Base-by-base conservation (phyloP, 2,329 filamentous ascomycete species). In the Acrocalymma vagum region DNA sequence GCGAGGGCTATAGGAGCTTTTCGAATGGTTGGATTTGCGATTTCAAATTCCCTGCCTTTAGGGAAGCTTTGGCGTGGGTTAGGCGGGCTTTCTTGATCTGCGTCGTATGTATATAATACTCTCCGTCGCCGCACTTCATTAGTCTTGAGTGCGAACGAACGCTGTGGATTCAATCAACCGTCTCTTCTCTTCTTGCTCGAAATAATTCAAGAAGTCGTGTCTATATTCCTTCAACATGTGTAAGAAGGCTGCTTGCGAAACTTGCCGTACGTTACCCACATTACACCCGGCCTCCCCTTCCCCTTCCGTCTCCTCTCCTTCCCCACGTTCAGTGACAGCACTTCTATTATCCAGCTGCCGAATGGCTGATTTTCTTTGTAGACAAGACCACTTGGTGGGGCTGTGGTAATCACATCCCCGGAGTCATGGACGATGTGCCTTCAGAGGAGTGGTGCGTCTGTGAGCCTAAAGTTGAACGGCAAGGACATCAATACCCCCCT, bases 331-430 rank as follows among this genome's bases (percentile, higher is more conserved):
- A 31, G 29, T 17, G 32, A 15, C 33, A 33, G 22, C 14, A 28
- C 42, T 48, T 29, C 42, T 47, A 25, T 38, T 36, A 13, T 32
- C 24, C 33, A 38, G 33, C n/a, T 37, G 28, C 23, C 27, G 24
- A 15, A 36, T 39, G 18, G 17, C 40, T n/a, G 47, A 48, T 13
- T 26, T 9, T 3, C 6, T 17, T 13, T 10, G 24, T 31, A 62
- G 83, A 76, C 45, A 85, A 85, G 62, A 68, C 71, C 26, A 79
- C 81, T 39, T 88, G 85, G 85, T 81, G 75, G 71, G 85, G 84
- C 47, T 87, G 85, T 67, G 84, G 84, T 48, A 73, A 56, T 46
- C 82, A 88, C 70, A 73, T 87, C 53, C 71, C 80, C 9, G 66
- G 66, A 11, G 84, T 89, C 55, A 81, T 90, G 74, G 80, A 85